Evolutionary conservation across 805 yeast genomes (phyloP).

Genomic region (Wickerhamiella spandovensis): DNA sequence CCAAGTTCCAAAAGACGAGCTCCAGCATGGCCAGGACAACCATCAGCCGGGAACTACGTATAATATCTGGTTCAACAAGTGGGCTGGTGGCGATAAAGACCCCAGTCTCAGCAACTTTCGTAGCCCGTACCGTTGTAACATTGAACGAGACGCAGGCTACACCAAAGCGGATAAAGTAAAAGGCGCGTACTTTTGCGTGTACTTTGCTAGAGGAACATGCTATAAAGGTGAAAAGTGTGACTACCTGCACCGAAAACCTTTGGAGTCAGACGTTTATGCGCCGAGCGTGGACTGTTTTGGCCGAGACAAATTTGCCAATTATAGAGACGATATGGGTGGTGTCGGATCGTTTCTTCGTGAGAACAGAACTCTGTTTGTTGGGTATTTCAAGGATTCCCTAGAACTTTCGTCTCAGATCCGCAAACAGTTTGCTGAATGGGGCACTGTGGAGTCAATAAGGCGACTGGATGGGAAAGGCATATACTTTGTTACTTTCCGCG

Average conservation of each 20-base stretch:
- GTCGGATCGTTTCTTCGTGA: constrained; percentile 62
- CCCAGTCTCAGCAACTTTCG: constrained; percentile 27
- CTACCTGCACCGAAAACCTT: constrained; percentile 68
- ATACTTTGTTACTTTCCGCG: constrained; percentile 62
- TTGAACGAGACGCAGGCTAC: constrained; percentile 54
- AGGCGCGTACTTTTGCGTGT: constrained; percentile 51
- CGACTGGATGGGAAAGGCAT: constrained; percentile 49
- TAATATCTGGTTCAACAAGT: constrained; percentile 78
- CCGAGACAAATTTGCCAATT: constrained; percentile 67
- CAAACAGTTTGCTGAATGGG: constrained; percentile 57
- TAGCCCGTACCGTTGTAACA: constrained; percentile 46
- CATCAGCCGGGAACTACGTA: constrained; percentile 62
- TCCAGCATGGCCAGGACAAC: constrained; percentile 2
- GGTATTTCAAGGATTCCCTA: constrained; percentile 34
- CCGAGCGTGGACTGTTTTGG: constrained; percentile 84
- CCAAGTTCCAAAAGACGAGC: constrained; percentile 8
- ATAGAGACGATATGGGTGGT: constrained; percentile 89
- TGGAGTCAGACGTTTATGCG: constrained; percentile 39
- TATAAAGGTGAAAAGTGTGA: constrained; percentile 62
- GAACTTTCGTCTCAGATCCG: constrained; percentile 30
- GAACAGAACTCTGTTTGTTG: constrained; percentile 70
- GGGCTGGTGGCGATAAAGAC: constrained; percentile 64
- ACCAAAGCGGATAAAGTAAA: constrained; percentile 50
- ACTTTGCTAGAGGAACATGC: constrained; percentile 84
- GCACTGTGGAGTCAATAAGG: constrained; percentile 54